Evolutionary conservation across 106 monocot genomes (phyloP), one percentile per base, ranked within the genome.

Genomic region (Ottelia alismoides): DNA sequence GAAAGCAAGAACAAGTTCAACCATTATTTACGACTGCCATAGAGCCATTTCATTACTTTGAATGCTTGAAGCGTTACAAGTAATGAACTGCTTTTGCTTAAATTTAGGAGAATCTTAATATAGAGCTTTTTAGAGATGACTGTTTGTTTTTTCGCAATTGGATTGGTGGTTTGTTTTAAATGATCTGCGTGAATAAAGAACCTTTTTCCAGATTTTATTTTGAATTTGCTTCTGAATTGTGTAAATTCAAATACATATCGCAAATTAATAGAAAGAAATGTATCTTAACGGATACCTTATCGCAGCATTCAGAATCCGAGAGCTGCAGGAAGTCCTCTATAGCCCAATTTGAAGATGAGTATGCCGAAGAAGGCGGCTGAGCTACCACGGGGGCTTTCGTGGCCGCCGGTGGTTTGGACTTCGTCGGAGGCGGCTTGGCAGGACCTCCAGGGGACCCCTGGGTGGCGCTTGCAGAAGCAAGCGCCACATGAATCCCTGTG

Each of bases 311-410:
- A 22, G 72, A 77, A 53, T 89, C 89, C 22, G 80, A 80, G 17
- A 89, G 71, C 65, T 80, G 89, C 28, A 89, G 77, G 71, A 84
- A 77, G 22, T 89, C 89, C 26, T 89, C 84, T 0, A 78, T 81
- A 25, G 84, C 69, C 80, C 84, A 91, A 23, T 70, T 54, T 2
- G 76, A 53, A 10, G 65, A 50, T 22, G 29, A 2, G 16, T 45
- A 45, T 1, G 69, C 25, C 2, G 65, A 55, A 2, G 75, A 45
- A 14, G 63, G 23, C 18, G 53, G 62, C 31, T 60, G 2, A 1
- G 20, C 26, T n/a, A n/a, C n/a, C 0, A 56, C 12, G 17, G 22
- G 24, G n/a, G 44, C 16, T 35, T 57, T 67, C 1, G 57, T 30
- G 10, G 52, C 51, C 3, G 24, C 25, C 1, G 28, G 19, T 10